Evolutionary conservation across 2,329 filamentous ascomycete genomes (phyloP).

Genomic region (Microcyclospora pomicola): DNA sequence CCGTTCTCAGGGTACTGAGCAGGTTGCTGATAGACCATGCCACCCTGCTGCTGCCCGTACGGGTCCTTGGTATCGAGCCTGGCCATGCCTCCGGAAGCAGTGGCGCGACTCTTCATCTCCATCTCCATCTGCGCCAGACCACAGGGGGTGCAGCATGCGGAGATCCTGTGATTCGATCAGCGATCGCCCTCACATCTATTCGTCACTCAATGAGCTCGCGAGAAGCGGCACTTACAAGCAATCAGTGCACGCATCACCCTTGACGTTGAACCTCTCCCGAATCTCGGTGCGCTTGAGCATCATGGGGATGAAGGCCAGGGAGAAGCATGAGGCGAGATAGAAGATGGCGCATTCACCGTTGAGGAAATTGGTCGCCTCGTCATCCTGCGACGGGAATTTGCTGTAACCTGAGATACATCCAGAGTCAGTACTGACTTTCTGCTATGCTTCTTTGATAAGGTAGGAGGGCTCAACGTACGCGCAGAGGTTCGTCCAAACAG

Average conservation of each 20-base stretch:
- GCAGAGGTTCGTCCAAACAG: too few relatives aligned
- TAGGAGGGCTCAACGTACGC: too few relatives aligned
- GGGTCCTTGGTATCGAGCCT: not conserved
- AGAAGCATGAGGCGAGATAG: not conserved
- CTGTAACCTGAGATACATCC: too few relatives aligned
- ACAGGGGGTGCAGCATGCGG: not conserved
- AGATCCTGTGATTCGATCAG: not conserved
- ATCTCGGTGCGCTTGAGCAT: not conserved
- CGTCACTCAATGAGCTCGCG: not conserved
- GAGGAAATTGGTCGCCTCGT: not conserved
- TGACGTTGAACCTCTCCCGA: not conserved
- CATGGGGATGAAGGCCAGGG: not conserved
- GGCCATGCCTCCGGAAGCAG: too few relatives aligned
- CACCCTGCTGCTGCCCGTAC: constrained; percentile 1
- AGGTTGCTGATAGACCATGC: constrained; percentile 1
- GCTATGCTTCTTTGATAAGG: too few relatives aligned
- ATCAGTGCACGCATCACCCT: not conserved
- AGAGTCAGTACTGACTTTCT: too few relatives aligned
- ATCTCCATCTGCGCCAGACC: constrained; percentile 1
- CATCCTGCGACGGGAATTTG: not conserved
- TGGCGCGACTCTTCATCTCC: constrained; percentile 1
- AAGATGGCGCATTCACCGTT: not conserved
- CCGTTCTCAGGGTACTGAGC: not conserved
- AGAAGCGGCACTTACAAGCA: not conserved
- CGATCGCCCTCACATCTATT: not conserved